A percentile compares a stretch with the other conserved stretches of the same genome.
phyloP scores from a whole-genome alignment of 2,329 filamentous ascomycete genomes.

The Ascochyta clinopodiicola region DNA sequence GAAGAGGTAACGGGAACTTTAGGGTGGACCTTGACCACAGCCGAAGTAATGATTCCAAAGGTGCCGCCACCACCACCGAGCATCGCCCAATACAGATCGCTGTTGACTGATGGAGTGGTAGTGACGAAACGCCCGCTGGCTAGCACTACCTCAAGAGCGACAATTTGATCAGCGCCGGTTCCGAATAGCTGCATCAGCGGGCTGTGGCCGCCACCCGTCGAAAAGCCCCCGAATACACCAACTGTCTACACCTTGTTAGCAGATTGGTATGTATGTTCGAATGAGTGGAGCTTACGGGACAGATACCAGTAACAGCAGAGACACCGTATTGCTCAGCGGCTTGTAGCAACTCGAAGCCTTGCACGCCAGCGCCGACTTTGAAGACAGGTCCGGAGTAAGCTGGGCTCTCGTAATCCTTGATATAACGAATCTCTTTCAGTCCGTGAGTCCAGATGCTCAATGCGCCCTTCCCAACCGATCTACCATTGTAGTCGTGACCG shows the following conservation, averaged over 20 bases:
- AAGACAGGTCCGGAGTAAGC: slow-evolving; percentile 39
- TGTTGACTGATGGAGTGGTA: slow-evolving; percentile 42
- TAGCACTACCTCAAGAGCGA: slow-evolving; percentile 45
- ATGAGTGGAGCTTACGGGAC: slow-evolving; percentile 32
- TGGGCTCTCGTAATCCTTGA: slow-evolving; percentile 33
- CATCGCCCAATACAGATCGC: slow-evolving; percentile 48
- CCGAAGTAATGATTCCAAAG: slow-evolving; percentile 45
- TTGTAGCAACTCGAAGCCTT: slow-evolving; percentile 38
- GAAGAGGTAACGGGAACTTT: slow-evolving; percentile 40
- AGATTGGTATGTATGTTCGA: no score
- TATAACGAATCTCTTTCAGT: slow-evolving; percentile 38
- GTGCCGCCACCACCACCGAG: slow-evolving; percentile 48
- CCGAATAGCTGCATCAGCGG: slow-evolving; percentile 58
- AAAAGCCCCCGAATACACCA: slow-evolving; percentile 55
- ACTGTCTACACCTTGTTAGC: slow-evolving; percentile 48
- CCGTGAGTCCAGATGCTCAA: slow-evolving; percentile 42
- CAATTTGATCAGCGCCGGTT: slow-evolving; percentile 45
- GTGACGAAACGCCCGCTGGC: slow-evolving; percentile 35
- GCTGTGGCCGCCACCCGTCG: slow-evolving; percentile 60
- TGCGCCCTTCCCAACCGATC: slow-evolving; percentile 35
- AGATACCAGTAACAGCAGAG: slow-evolving; percentile 41
- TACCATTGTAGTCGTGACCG: slow-evolving; percentile 42
- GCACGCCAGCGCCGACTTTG: slow-evolving; percentile 42
- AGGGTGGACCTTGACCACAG: slow-evolving; percentile 42
- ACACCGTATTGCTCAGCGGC: slow-evolving; percentile 42